These are phyloP conservation scores for Sphaerulina vaccinii DNA, from an alignment of 2,329 filamentous ascomycete genomes.

Conservation along the genomic window DNA sequence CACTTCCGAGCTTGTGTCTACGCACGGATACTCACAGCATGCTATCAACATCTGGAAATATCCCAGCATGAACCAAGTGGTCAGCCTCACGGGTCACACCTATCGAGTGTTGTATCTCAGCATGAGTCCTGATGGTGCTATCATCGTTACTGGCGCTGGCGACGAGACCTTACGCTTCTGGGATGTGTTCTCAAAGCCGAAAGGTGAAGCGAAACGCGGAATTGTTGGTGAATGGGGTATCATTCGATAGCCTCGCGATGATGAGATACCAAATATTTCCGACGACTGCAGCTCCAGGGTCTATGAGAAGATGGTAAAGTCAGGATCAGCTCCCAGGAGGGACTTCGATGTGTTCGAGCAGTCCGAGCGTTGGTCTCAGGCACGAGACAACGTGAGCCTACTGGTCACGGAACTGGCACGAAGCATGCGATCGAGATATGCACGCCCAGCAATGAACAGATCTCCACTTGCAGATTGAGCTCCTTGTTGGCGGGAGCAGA, in stretches of 20 bases:
- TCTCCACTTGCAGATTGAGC: too few species aligned
- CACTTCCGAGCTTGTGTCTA: constrained; percentile 95
- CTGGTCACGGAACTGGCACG: too few species aligned
- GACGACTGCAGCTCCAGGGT: too few species aligned
- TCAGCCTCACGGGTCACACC: constrained; percentile 91
- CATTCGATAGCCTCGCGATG: constrained; percentile 53
- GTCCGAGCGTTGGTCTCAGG: too few species aligned
- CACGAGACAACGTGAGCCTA: too few species aligned
- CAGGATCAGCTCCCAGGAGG: background rate
- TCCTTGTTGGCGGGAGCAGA: background rate
- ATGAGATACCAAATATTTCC: background rate
- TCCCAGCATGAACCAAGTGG: constrained; percentile 95
- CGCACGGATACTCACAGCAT: constrained; percentile 96
- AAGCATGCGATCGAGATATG: too few species aligned
- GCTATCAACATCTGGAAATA: constrained; percentile 99
- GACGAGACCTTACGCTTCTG: constrained; percentile 96
- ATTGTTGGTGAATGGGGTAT: constrained; percentile 70
- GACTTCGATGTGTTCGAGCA: too few species aligned
- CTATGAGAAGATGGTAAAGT: background rate
- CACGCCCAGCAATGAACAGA: too few species aligned
- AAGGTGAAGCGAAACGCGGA: constrained; percentile 59
- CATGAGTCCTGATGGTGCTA: constrained; percentile 93
- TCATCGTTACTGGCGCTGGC: constrained; percentile 91
- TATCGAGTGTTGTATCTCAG: constrained; percentile 94
- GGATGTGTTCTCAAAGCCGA: constrained; percentile 87